Conservation (phyloP, 805 yeast species). For the Yamadazyma ubonensis region DNA sequence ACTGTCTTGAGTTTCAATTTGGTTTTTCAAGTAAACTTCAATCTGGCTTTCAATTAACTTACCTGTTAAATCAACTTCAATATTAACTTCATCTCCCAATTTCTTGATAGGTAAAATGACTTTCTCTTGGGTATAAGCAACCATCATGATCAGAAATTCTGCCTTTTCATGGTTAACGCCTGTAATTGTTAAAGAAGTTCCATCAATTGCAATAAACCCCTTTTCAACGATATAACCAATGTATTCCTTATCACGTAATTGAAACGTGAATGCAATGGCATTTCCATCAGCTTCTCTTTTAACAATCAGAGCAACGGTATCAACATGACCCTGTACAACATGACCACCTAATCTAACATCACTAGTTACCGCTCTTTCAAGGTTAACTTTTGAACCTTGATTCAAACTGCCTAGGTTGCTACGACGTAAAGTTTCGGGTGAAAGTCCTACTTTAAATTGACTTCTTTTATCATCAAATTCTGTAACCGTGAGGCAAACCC, state of each 20-base stretch:
- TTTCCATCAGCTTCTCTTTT: constrained; percentile 61
- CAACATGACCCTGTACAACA: constrained; percentile 97
- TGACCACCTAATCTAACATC: constrained; percentile 94
- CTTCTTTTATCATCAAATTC: constrained; percentile 54
- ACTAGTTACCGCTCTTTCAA: constrained; percentile 87
- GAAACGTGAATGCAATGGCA: constrained; percentile 73
- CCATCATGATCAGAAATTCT: constrained; percentile 83
- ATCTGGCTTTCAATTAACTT: constrained; percentile 89
- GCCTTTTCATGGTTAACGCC: constrained; percentile 58
- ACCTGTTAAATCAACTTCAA: constrained; percentile 94
- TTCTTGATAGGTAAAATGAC: constrained; percentile 70
- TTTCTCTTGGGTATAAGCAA: constrained; percentile 82
- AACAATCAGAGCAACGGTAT: constrained; percentile 73
- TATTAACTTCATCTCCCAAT: constrained; percentile 68
- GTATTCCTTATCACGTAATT: constrained; percentile 60
- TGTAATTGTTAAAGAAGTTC: constrained; percentile 88
- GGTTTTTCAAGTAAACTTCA: constrained; percentile 51
- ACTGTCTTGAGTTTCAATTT: constrained; percentile 49
- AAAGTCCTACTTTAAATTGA: constrained; percentile 82
- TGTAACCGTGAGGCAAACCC: constrained; percentile 90
- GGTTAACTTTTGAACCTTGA: constrained; percentile 65
- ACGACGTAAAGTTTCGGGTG: constrained; percentile 87
- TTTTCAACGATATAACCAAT: constrained; percentile 84
- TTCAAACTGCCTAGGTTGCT: constrained; percentile 68
- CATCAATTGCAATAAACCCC: constrained; percentile 92